phyloP scores from a whole-genome alignment of 139 green algal genomes.

The Pseudopediastrum boryanum region DNA sequence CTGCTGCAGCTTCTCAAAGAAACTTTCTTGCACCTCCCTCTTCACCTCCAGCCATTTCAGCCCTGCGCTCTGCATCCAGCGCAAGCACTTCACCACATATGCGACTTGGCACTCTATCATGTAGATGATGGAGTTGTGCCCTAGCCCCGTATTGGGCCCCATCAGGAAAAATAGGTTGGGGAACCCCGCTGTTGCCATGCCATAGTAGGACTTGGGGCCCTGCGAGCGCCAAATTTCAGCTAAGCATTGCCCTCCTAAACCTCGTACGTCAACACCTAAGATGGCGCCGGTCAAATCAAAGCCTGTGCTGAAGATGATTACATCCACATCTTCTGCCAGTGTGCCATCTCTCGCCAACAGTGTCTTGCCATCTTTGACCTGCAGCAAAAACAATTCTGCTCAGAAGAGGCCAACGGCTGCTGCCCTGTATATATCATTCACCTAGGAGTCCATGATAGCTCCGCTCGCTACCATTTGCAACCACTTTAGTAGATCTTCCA shows the following conservation, averaged over 20 bases:
- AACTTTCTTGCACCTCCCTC: neutral
- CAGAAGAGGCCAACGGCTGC: too few relatives aligned
- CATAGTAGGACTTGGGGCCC: neutral
- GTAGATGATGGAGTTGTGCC: constrained; percentile 25
- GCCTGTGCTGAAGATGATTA: constrained; percentile 8
- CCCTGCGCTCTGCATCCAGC: neutral
- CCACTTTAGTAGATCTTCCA: too few relatives aligned
- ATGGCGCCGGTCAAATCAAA: constrained; percentile 9
- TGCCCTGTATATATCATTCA: too few relatives aligned
- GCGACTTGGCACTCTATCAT: constrained; percentile 20
- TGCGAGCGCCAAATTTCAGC: neutral
- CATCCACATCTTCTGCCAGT: constrained; percentile 12
- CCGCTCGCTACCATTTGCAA: too few relatives aligned
- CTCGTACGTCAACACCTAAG: neutral
- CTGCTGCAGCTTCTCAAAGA: constrained; percentile 10
- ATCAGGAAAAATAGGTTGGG: constrained; percentile 24
- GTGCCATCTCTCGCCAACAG: constrained; percentile 21
- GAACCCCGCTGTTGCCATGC: neutral
- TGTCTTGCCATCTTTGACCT: neutral
- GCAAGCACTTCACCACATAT: neutral
- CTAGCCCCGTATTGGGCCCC: constrained; percentile 15
- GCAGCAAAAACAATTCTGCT: neutral
- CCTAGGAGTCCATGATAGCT: too few relatives aligned
- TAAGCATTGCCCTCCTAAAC: neutral
- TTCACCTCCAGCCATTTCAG: neutral